A percentile compares a stretch with the other conserved stretches of the same genome.
Evolutionary conservation across 805 yeast genomes (phyloP).

Genomic region (Pichia eremophila): DNA sequence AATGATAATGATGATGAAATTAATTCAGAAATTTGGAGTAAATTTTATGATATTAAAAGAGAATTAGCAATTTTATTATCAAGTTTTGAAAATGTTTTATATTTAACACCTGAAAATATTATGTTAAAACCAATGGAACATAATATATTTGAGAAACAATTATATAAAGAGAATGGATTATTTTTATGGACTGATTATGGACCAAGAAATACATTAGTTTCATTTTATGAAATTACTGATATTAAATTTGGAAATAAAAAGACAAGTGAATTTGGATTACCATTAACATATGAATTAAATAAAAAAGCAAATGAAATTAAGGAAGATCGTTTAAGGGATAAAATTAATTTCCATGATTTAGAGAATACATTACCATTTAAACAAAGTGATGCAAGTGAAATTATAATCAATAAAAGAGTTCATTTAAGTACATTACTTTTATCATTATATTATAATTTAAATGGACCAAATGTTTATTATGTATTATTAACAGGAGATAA

Average conservation of each 20-base stretch:
- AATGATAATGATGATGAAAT: constrained; percentile 2
- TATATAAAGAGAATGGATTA: constrained; percentile 44
- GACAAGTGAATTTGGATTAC: constrained; percentile 24
- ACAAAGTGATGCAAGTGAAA: constrained; percentile 43
- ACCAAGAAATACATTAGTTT: constrained; percentile 68
- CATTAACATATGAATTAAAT: constrained; percentile 13
- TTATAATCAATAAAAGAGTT: constrained; percentile 37
- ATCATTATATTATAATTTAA: constrained; percentile 40
- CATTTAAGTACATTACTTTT: constrained; percentile 40
- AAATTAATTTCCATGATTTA: constrained; percentile 20
- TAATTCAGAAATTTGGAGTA: constrained; percentile 30
- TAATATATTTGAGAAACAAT: constrained; percentile 32
- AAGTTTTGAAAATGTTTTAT: constrained; percentile 36
- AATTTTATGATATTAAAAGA: constrained; percentile 30
- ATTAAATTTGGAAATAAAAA: constrained; percentile 28
- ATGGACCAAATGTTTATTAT: constrained; percentile 35
- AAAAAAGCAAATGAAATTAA: constrained; percentile 11
- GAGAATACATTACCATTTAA: constrained; percentile 40
- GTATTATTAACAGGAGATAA: constrained; percentile 26
- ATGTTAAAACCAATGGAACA: constrained; percentile 32
- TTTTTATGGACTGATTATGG: constrained; percentile 79
- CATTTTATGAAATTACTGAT: constrained; percentile 54
- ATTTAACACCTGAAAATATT: constrained; percentile 37
- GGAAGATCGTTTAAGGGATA: constrained; percentile 18
- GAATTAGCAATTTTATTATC: constrained; percentile 34